Conservation (phyloP, 192 early-diverging fungal species). For the Kappamyces sp. region DNA sequence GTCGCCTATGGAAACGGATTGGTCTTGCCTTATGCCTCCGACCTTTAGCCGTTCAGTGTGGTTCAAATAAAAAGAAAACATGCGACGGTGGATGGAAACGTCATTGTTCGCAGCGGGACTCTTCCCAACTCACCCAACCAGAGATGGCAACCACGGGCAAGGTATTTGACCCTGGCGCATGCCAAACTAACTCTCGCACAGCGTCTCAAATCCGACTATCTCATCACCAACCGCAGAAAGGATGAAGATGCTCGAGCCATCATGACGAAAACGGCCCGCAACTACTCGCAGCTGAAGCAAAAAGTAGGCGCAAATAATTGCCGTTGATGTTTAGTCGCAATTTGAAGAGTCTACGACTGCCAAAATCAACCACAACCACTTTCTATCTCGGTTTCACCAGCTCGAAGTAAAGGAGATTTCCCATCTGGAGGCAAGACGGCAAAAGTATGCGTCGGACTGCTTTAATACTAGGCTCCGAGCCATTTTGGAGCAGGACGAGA, state of each 20-base stretch:
- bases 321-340: conserved; percentile 19
- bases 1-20: conserved; percentile 69
- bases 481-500: conserved; percentile 29
- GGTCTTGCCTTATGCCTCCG: conserved; percentile 70
- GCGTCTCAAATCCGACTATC: conserved; percentile 27
- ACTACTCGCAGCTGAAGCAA: conserved; percentile 30
- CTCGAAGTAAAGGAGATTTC: conserved; percentile 19
- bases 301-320: conserved; percentile 16
- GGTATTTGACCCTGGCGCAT: no score
- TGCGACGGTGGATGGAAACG: no score
- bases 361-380: conserved; percentile 32
- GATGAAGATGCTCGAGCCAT: conserved; percentile 31
- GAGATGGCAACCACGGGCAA: no score
- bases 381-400: conserved; percentile 25
- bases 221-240: conserved; percentile 37
- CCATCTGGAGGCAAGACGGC: conserved; percentile 27
- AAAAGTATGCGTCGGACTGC: conserved; percentile 16
- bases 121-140: no score
- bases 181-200: conserved; percentile 3
- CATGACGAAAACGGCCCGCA: conserved; percentile 28
- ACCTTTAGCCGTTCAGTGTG: no score
- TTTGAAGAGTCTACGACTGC: conserved; percentile 36
- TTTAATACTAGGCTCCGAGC: conserved; percentile 22
- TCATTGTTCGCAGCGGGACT: no score
- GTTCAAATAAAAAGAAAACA: no score